These are phyloP conservation scores for Heterococcus sp. DNA, from an alignment of 108 stramenopile species.

Conservation along the genomic window DNA sequence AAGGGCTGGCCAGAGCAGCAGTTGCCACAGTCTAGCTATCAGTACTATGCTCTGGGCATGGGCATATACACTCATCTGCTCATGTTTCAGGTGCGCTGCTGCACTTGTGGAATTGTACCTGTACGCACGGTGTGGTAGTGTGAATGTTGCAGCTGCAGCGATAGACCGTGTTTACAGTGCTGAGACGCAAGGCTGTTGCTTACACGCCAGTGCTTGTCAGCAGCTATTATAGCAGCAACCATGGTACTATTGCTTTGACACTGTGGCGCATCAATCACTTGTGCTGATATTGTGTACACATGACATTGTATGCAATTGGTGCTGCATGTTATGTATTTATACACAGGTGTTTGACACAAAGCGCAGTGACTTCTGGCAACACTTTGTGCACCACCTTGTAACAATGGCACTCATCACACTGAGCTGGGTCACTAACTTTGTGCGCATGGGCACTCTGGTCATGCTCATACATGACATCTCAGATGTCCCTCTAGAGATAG, in stretches of 20 bases:
- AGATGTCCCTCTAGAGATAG: conserved; percentile 22
- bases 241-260: no score
- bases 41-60: neutral
- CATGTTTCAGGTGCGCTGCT: neutral
- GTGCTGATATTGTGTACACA: no score
- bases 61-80: neutral
- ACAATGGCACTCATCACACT: neutral
- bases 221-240: no score
- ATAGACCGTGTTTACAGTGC: no score
- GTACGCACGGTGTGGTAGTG: no score
- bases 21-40: neutral
- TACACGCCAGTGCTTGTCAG: no score
- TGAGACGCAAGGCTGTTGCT: no score
- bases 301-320: no score
- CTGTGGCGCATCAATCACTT: no score
- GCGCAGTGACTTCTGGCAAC: conserved; percentile 16
- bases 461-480: conserved; percentile 18
- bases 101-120: no score
- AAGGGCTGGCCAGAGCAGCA: neutral
- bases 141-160: no score
- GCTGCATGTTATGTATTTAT: no score
- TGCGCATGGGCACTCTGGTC: conserved; percentile 18
- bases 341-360: conserved; percentile 2
- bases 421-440: conserved; percentile 1
- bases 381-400: conserved; percentile 7